Conservation (phyloP, 208 protist species). For the Acanthamoeba healyi region DNA sequence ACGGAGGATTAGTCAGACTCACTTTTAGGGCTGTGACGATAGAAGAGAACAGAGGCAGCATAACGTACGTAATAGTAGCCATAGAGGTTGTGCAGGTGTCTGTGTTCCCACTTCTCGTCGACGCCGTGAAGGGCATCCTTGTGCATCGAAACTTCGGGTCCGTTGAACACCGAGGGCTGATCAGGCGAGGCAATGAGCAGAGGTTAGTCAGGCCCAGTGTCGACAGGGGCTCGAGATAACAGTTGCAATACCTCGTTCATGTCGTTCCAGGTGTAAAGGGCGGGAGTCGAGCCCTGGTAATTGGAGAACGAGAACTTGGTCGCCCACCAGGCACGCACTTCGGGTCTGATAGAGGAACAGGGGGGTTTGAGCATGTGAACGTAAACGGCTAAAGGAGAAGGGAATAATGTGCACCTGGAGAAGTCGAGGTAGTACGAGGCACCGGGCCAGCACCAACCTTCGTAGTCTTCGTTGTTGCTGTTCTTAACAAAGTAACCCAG, state of each 20-base stretch:
- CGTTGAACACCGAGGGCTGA: slow-evolving; percentile 97
- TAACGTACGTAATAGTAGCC: slow-evolving; percentile 90
- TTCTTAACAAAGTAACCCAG: slow-evolving; percentile 94
- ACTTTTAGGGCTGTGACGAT: too few species aligned
- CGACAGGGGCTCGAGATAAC: too few species aligned
- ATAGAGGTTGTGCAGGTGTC: slow-evolving; percentile 99
- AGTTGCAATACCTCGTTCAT: slow-evolving; percentile 96
- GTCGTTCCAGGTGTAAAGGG: slow-evolving; percentile 99
- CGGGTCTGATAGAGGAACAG: slow-evolving; percentile 87
- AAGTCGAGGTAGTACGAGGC: slow-evolving; percentile 76
- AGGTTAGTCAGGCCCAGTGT: not conserved
- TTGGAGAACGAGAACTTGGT: slow-evolving; percentile 93
- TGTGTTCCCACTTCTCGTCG: slow-evolving; percentile 91
- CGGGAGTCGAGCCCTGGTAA: slow-evolving; percentile 93
- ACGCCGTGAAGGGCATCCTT: slow-evolving; percentile 94
- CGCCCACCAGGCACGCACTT: slow-evolving; percentile 96
- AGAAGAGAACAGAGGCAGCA: not conserved
- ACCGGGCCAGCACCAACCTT: slow-evolving; percentile 98
- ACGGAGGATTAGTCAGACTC: too few species aligned
- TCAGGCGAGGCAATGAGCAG: not conserved
- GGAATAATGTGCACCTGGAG: not conserved
- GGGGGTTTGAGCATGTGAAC: not conserved
- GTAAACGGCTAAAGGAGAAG: not conserved
- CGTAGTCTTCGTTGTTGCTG: slow-evolving; percentile 90
- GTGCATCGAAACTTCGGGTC: slow-evolving; percentile 95